Base-by-base conservation (phyloP, 331 rosid species). In the Cydonia oblonga region DNA sequence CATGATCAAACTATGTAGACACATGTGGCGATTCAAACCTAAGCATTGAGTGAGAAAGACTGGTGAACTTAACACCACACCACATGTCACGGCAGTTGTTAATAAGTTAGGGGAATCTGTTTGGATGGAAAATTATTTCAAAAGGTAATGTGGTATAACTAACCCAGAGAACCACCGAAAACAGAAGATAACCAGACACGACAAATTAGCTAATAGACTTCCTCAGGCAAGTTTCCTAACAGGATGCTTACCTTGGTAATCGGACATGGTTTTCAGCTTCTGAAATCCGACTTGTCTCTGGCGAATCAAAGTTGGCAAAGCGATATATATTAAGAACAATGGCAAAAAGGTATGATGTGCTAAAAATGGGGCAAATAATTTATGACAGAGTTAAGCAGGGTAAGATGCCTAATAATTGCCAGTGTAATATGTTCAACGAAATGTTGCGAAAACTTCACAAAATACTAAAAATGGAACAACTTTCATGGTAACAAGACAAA, bases 181-280 rank as follows among this genome's bases (percentile, higher is more conserved):
- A 12, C 71, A 52, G 38, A 56, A 18, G 46, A 40, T n/a, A 11
- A 56, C 53, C 44, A 29, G 74, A 75, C 59, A 63, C 58, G 42
- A 52, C 42, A 20, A 19, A 71, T 58, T 29, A 46, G 26, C 66
- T 66, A 61, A 35, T 61, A 46, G 40, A 71, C 54, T 46, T 19
- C 74, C n/a, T 80, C 53, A 60, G 66, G 72, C 74, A 74, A 78
- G 62, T 68, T 71, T 73, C 63, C 22, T 33, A 25, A 29, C 66
- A 26, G 59, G 76, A 59, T 74, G 75, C 91, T 83, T 78, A 88
- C 93, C 93, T 83, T 76, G 89, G 53, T 82, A 83, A 33, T 72
- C 87, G 70, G 80, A 80, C 66, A 78, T 65, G 62, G 69, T 49
- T 67, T 80, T 88, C 60, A 73, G 77, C 76, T 85, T 86, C 80